Percentiles rank a stretch among this genome's conserved stretches.
Conservation (phyloP, 1,284 basidiomycete genomes). For the Pisolithus thermaeus region DNA sequence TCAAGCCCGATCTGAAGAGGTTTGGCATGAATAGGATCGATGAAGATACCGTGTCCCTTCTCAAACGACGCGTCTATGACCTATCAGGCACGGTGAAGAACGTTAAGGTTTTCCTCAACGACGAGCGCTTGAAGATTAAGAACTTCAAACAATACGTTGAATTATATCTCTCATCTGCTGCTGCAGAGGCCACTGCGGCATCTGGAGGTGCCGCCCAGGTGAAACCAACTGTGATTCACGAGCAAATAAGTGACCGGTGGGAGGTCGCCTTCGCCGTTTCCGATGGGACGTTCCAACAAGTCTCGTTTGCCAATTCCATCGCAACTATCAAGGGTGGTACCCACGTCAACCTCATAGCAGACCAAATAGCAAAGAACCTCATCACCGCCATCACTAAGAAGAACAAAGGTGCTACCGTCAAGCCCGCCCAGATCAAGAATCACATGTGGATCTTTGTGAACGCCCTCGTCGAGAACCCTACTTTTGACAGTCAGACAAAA, state of each 20-base stretch:
- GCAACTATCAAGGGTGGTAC: constrained; percentile 96
- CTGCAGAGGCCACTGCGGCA: constrained; percentile 57
- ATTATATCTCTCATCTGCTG: constrained; percentile 79
- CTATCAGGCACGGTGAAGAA: constrained; percentile 94
- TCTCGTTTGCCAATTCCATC: constrained; percentile 98
- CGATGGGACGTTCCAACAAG: constrained; percentile 86
- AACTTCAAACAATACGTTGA: constrained; percentile 98
- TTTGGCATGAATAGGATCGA: constrained; percentile 95
- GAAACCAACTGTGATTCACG: constrained; percentile 83
- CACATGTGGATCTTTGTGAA: constrained; percentile 99
- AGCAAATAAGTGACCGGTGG: constrained; percentile 81
- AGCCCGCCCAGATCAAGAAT: constrained; percentile 91
- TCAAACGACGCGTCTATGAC: constrained; percentile 96
- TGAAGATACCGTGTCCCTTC: constrained; percentile 84
- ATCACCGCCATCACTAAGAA: constrained; percentile 87
- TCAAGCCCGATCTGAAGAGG: constrained; percentile 87
- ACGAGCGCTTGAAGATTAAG: constrained; percentile 89
- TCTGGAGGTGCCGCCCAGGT: constrained; percentile 69
- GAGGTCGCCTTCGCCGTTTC: constrained; percentile 96
- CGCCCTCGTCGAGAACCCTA: constrained; percentile 94
- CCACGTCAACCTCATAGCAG: constrained; percentile 84
- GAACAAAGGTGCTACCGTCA: constrained; percentile 92
- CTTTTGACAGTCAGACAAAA: constrained; percentile 99
- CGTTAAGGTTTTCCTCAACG: constrained; percentile 92
- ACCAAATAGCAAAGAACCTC: constrained; percentile 85